Evolutionary conservation across 2,329 filamentous ascomycete species (phyloP), one percentile per base, ranked within the genome.

Genomic region (Cadophora sp.): DNA sequence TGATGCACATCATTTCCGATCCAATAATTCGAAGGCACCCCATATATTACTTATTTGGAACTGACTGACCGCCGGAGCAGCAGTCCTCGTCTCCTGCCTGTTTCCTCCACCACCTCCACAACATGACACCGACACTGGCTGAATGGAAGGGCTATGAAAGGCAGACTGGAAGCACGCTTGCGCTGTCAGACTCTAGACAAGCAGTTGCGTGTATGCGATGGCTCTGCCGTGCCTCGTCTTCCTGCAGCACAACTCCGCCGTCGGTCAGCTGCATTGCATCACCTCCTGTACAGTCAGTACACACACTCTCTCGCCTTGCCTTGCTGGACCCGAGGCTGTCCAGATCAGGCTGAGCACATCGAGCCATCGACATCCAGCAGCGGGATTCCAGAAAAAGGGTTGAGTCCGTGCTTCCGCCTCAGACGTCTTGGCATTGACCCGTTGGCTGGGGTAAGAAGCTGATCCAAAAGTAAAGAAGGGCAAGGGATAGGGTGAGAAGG

Each of bases 1-100:
- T 65, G 62, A 70, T 71, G 70, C 69, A 72, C 70, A 72, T 71
- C 70, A 72, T 70, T 62, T 67, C 63, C 65, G 62, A 30, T 63
- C 60, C 62, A 66, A 67, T 67, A 64, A 56, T 65, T 22, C 47
- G 36, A 61, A 67, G 59, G 27, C 22, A 55, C 55, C 56, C 50
- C 24, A 66, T 62, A 61, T 62, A 62, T 64, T 63, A 65, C 48
- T 59, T 63, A 47, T 60, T 66, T 65, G 56, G 59, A 64, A 53
- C 62, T 62, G 64, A 65, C 65, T 62, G 62, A 65, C 62, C 47
- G 55, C 56, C 39, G 48, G 30, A 55, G 27, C 53, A 56, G 30
- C 30, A 8, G 50, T 33, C 48, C 56, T 56, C 58, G 60, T 47
- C 33, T 58, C 53, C 30, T 36, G 27, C n/a, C 33, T 39, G 51